Percentiles rank a stretch among this genome's conserved stretches.
phyloP scores from a whole-genome alignment of 73 alveolate genomes.

The Durusdinium trenchii region DNA sequence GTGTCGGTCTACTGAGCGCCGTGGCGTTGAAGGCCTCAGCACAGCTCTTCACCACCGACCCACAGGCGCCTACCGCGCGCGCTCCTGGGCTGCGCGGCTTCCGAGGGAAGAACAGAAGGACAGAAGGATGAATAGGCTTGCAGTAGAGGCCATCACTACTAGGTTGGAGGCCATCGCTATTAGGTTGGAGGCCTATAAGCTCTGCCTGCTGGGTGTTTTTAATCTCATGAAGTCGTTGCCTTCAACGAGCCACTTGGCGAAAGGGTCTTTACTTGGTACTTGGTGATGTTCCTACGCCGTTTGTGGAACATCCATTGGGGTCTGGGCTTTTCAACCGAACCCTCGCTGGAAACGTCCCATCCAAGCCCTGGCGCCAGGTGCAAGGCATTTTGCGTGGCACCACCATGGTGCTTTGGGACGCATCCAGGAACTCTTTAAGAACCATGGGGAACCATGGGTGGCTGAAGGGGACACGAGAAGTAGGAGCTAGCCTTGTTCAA shows the following conservation, averaged over 20 bases:
- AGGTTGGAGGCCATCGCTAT: too few species aligned
- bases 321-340: background rate
- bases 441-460: too few species aligned
- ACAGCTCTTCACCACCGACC: slow-evolving; percentile 59
- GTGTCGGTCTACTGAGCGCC: slow-evolving; percentile 16
- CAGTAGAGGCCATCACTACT: too few species aligned
- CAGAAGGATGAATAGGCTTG: too few species aligned
- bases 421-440: too few species aligned
- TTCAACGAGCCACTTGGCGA: background rate
- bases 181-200: too few species aligned
- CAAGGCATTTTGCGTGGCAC: slow-evolving; percentile 54
- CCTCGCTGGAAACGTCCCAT: background rate
- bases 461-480: too few species aligned
- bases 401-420: slow-evolving; percentile 58
- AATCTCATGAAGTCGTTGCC: background rate
- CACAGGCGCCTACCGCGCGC: slow-evolving; percentile 28
- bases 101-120: too few species aligned
- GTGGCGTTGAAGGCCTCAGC: slow-evolving; percentile 30
- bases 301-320: background rate
- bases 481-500: too few species aligned
- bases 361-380: background rate
- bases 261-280: background rate
- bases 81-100: too few species aligned
- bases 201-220: too few species aligned
- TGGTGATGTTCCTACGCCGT: too few species aligned